Evolutionary conservation across 768 basidiomycete genomes (phyloP).

Genomic region (Cystobasidium ongulense): DNA sequence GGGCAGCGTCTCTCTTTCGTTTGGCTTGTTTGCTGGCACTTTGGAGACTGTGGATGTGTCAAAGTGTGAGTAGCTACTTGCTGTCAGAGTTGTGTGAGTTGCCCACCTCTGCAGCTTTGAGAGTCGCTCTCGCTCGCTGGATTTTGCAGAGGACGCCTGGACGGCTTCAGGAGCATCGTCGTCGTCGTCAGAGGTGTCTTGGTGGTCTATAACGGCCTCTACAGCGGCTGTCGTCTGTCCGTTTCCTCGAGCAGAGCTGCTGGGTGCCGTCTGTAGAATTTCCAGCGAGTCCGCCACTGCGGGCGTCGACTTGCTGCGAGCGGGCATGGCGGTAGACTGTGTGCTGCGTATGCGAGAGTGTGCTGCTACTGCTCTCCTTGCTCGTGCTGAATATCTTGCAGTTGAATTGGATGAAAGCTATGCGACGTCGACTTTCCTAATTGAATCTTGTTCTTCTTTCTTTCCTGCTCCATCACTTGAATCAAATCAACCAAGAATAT

Average conservation of each 20-base stretch:
- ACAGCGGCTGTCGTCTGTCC: not conserved
- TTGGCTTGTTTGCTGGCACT: not conserved
- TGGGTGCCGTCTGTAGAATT: not conserved
- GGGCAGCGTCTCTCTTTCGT: not conserved
- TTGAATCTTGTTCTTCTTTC: too few species aligned
- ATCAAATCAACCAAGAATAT: not conserved
- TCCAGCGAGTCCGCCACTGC: not conserved
- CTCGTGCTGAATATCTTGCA: not conserved
- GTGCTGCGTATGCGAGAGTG: too few species aligned
- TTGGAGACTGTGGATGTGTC: not conserved
- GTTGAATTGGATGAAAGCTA: too few species aligned
- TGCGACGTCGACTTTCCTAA: too few species aligned
- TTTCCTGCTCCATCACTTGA: not conserved
- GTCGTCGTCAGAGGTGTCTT: not conserved
- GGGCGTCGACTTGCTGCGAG: not conserved
- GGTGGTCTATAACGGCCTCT: not conserved
- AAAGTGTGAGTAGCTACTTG: not conserved
- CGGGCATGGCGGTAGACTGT: too few species aligned
- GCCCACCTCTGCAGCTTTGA: conserved; percentile 3
- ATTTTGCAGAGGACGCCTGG: not conserved
- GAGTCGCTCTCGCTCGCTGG: not conserved
- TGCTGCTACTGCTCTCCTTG: not conserved
- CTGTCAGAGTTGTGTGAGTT: not conserved
- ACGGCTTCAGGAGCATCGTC: conserved; percentile 16
- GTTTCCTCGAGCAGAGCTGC: not conserved